Conservation (phyloP, 495 filamentous ascomycete genomes). For the Pseudomonodictys pantanalensis region DNA sequence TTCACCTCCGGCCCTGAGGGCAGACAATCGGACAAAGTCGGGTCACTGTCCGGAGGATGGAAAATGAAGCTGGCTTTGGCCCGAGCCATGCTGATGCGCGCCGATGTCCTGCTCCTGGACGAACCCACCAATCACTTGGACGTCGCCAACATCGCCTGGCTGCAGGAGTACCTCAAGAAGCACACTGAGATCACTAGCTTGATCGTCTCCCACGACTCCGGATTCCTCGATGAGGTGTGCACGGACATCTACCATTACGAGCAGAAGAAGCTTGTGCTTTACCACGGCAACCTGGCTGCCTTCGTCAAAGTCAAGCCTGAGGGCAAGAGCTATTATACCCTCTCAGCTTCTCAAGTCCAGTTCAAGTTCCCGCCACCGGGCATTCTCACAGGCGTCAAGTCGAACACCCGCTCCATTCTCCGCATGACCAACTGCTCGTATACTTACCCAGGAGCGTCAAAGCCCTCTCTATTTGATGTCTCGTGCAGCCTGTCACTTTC, state of each 20-base stretch:
- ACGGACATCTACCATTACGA: slow-evolving; percentile 99
- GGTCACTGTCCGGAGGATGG: slow-evolving; percentile 97
- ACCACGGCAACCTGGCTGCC: slow-evolving; percentile 88
- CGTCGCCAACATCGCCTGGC: slow-evolving; percentile 92
- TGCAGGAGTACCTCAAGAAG: slow-evolving; percentile 89
- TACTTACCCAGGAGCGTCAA: slow-evolving; percentile 80
- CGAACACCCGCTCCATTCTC: slow-evolving; percentile 85
- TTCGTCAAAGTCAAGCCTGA: slow-evolving; percentile 95
- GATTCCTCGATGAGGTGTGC: slow-evolving; percentile 93
- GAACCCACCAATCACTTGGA: slow-evolving; percentile 99
- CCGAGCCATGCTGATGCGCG: slow-evolving; percentile 92
- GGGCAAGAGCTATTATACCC: slow-evolving; percentile 96
- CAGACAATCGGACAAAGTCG: slow-evolving; percentile 79
- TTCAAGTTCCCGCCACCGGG: slow-evolving; percentile 98
- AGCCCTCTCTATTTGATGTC: slow-evolving; percentile 85
- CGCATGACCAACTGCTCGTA: slow-evolving; percentile 90
- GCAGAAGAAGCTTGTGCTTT: slow-evolving; percentile 90
- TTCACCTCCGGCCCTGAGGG: slow-evolving; percentile 89
- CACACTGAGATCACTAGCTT: slow-evolving; percentile 96
- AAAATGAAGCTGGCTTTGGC: slow-evolving; percentile 99
- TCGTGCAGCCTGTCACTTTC: slow-evolving; percentile 82
- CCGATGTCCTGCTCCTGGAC: slow-evolving; percentile 92
- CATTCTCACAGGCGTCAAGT: slow-evolving; percentile 93
- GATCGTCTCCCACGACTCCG: slow-evolving; percentile 97
- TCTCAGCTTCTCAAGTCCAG: slow-evolving; percentile 82